Evolutionary conservation across 768 basidiomycete genomes (phyloP).

Genomic region (Sporobolomyces pararoseus): DNA sequence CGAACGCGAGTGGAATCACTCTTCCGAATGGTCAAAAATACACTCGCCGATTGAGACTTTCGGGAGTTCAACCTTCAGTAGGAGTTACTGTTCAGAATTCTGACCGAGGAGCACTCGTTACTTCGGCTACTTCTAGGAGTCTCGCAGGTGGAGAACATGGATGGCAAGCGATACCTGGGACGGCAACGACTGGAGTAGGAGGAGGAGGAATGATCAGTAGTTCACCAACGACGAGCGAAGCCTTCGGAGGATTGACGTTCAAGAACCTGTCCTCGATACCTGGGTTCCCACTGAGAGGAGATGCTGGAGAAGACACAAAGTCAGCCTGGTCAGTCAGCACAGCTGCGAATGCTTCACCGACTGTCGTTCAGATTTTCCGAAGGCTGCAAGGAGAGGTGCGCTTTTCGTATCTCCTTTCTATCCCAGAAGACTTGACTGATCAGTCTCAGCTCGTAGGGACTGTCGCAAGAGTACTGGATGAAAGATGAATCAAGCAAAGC

Average conservation of each 20-base stretch:
- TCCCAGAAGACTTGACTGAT: neutral
- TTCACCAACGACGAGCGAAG: conserved; percentile 17
- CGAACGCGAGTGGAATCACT: conserved; percentile 10
- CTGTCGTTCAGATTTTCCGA: conserved; percentile 9
- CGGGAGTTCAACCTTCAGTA: conserved; percentile 19
- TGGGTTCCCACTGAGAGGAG: conserved; percentile 18
- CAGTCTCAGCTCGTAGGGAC: conserved; percentile 50
- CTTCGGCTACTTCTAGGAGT: conserved; percentile 17
- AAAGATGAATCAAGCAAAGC: conserved; percentile 92
- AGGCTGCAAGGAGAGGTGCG: conserved; percentile 30
- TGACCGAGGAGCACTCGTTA: conserved; percentile 16
- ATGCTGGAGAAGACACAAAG: conserved; percentile 17
- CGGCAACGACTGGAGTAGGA: neutral
- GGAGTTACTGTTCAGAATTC: conserved; percentile 26
- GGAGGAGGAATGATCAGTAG: neutral
- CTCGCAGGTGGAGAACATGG: neutral
- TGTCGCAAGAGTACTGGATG: conserved; percentile 98
- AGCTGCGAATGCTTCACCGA: conserved; percentile 10
- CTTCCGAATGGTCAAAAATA: conserved; percentile 18
- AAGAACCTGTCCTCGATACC: conserved; percentile 21
- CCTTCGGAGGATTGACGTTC: conserved; percentile 12
- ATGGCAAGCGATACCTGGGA: neutral
- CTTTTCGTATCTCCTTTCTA: neutral
- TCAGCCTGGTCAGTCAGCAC: conserved; percentile 21
- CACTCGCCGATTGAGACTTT: conserved; percentile 6